Base-by-base conservation (phyloP, 1,284 basidiomycete genomes). In the Ganoderma boninense region DNA sequence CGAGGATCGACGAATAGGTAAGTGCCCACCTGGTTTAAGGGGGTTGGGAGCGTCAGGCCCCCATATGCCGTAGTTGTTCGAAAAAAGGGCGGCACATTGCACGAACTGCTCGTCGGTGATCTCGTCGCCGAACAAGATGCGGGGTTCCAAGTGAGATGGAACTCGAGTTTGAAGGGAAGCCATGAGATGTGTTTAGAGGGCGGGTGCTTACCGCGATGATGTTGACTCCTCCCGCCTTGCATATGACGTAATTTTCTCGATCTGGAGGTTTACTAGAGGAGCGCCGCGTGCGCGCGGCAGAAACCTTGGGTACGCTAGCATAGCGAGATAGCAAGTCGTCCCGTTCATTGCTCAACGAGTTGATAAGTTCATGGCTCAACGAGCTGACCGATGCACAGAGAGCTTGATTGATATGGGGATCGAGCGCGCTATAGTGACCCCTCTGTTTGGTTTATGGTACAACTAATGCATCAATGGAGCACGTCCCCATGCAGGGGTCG, bases 21-120 rank as follows among this genome's bases (percentile, higher is more conserved):
- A 61, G 6, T 18, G 23, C 69, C 52, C 46, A 71, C 72, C 69
- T 4, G 73, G 62, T 43, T 64, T 67, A 38, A 72, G 26, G 0
- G 73, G 70, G n/a, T 59, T 8, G 5, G 64, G 49, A 2, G 65
- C 72, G 10, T 57, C 13, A 1, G 52, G 20, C 0, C 65, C 73
- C 75, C 73, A 76, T 1, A 74, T 46, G 0, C 75, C 73, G 23
- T 76, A 74, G 59, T 76, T 62, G 4, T 64, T 43, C 44, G 67
- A 73, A 69, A 74, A 76, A 7, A 76, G 64, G 14, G 46, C 10
- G 4, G 75, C 71, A 43, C 71, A 76, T 7, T 40, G 11, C 56
- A 66, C 66, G 26, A 76, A 67, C 20, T 73, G 70, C n/a, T 69
- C 67, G 13, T 74, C 57, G 2, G 68, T 71, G 60, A 75, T 60